These are phyloP conservation scores for Lepidium campestre DNA, from an alignment of 441 rosid genomes.

Conservation along the genomic window DNA sequence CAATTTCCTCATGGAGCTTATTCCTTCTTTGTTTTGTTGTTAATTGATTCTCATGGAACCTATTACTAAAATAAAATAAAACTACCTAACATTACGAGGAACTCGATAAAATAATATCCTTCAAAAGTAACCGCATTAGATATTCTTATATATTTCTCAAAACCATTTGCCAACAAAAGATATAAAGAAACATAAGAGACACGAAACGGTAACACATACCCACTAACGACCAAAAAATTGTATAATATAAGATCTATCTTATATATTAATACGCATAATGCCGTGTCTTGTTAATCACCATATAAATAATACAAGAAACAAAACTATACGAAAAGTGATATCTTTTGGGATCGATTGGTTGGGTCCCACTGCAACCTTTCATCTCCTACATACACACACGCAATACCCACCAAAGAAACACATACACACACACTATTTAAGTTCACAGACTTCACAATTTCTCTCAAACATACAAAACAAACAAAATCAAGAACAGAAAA, in stretches of 20 bases:
- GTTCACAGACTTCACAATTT: not conserved
- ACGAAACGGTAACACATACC: not conserved
- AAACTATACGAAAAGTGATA: not conserved
- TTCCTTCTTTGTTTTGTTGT: too few species aligned
- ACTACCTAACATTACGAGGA: not conserved
- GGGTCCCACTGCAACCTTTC: not conserved
- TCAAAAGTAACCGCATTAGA: not conserved
- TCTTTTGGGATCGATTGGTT: not conserved
- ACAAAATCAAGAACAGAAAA: not conserved
- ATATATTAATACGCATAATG: not conserved
- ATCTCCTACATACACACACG: not conserved
- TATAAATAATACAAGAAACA: not conserved
- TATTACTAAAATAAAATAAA: not conserved
- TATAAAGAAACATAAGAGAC: not conserved
- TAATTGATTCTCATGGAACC: too few species aligned
- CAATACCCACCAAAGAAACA: conserved; percentile 10
- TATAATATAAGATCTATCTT: too few species aligned
- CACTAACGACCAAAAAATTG: not conserved
- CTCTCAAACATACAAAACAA: not conserved
- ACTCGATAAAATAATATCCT: not conserved
- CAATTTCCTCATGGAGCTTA: not conserved
- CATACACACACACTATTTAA: not conserved
- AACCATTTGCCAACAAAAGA: not conserved
- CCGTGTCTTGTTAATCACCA: not conserved
- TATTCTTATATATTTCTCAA: not conserved